phyloP scores from a whole-genome alignment of 2,329 filamentous ascomycete genomes.

The Beauveria caledonica region DNA sequence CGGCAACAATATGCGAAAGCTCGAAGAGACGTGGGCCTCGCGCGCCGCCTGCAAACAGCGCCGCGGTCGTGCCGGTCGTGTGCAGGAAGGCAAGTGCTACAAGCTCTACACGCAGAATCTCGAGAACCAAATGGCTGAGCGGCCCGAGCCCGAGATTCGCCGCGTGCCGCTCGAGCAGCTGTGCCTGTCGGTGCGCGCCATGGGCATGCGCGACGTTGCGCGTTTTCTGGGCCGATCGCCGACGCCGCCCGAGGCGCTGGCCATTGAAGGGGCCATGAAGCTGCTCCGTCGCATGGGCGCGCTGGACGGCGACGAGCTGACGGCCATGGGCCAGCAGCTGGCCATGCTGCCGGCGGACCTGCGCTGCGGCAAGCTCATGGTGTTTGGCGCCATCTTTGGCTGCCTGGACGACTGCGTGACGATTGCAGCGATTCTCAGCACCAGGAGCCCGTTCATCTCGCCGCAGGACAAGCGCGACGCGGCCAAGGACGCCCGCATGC shows the following conservation, averaged over 20 bases:
- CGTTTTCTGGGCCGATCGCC: constrained; percentile 77
- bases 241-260: constrained; percentile 77
- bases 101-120: constrained; percentile 87
- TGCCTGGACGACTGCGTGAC: constrained; percentile 84
- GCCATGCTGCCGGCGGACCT: constrained; percentile 92
- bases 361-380: constrained; percentile 87
- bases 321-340: constrained; percentile 85
- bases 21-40: constrained; percentile 94
- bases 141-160: constrained; percentile 88
- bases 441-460: constrained; percentile 76
- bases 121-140: constrained; percentile 76
- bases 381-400: constrained; percentile 88
- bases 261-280: constrained; percentile 76
- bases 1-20: constrained; percentile 84
- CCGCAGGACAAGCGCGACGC: constrained; percentile 77
- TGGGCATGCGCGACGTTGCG: constrained; percentile 79
- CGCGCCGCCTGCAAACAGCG: constrained; percentile 90
- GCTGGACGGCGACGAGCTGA: constrained; percentile 76
- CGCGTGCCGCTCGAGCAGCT: constrained; percentile 90
- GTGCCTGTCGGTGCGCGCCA: constrained; percentile 87
- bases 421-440: constrained; percentile 87
- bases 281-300: constrained; percentile 81
- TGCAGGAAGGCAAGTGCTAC: constrained; percentile 85
- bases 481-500: constrained; percentile 64
- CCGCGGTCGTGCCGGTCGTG: constrained; percentile 85